Evolutionary conservation across 176 grass and related monocot genomes (phyloP).

Genomic region (Rhynchospora tenuis): DNA sequence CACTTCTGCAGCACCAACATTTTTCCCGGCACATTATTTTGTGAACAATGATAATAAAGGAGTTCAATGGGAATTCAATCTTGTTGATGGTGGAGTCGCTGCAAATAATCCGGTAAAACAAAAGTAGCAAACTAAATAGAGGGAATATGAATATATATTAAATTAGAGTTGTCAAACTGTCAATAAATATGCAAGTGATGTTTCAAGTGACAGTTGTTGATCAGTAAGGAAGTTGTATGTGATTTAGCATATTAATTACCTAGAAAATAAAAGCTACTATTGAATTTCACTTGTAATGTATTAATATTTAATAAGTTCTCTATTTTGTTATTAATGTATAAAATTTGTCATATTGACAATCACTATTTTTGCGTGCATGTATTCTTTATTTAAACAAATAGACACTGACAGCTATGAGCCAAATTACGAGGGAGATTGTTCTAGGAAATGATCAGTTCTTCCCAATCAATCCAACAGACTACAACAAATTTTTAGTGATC

Average conservation of each 20-base stretch:
- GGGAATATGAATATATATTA: no score
- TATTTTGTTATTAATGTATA: neutral
- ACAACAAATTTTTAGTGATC: slow-evolving; percentile 43
- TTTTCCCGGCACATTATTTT: slow-evolving; percentile 64
- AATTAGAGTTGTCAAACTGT: no score
- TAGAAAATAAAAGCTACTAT: no score
- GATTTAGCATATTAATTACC: no score
- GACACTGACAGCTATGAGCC: slow-evolving; percentile 46
- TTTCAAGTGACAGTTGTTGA: no score
- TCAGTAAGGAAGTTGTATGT: no score
- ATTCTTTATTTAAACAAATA: neutral
- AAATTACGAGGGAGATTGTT: slow-evolving; percentile 42
- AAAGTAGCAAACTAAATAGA: neutral
- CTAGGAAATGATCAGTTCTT: slow-evolving; percentile 25
- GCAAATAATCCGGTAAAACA: slow-evolving; percentile 73
- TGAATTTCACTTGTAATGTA: no score
- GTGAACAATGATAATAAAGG: slow-evolving; percentile 28
- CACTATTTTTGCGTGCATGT: neutral
- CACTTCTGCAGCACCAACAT: slow-evolving; percentile 77
- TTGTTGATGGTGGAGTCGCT: slow-evolving; percentile 57
- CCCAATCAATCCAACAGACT: slow-evolving; percentile 23
- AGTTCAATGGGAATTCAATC: slow-evolving; percentile 34
- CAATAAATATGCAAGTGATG: no score
- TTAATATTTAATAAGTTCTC: no score
- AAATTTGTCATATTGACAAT: neutral